These are phyloP conservation scores for Corymbia citriodora DNA, from an alignment of 441 rosid species.

Conservation along the genomic window DNA sequence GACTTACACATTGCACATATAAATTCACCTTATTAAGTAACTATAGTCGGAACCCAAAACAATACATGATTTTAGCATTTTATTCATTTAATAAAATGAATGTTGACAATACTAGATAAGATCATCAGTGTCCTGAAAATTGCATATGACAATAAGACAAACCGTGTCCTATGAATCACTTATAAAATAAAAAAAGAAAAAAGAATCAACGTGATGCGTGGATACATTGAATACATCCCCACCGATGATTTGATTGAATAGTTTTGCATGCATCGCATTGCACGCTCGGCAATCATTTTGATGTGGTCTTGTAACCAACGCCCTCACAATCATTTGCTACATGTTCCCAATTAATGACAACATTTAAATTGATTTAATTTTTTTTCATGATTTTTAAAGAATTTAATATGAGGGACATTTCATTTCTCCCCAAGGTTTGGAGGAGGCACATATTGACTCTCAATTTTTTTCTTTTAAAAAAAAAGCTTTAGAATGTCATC, in stretches of 20 bases:
- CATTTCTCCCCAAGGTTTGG: not conserved
- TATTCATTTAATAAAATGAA: not conserved
- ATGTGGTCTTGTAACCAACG: not conserved
- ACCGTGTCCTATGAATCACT: not conserved
- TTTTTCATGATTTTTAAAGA: not conserved
- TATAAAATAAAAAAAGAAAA: not conserved
- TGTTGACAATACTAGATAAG: not conserved
- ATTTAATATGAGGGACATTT: not conserved
- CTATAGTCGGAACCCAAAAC: not conserved
- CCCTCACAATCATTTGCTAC: not conserved
- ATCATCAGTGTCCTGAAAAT: not conserved
- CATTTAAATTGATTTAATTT: not conserved
- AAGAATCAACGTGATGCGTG: fast-evolving
- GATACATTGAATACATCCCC: not conserved
- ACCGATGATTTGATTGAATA: not conserved
- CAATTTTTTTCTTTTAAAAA: no score
- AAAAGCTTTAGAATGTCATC: not conserved
- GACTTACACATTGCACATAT: not conserved
- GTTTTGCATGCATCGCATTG: not conserved
- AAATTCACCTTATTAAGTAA: not conserved
- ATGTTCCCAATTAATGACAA: not conserved
- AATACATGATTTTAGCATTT: not conserved
- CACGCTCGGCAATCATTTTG: not conserved
- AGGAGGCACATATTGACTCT: not conserved
- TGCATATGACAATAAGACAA: not conserved